Base-by-base conservation (phyloP, 2,329 filamentous ascomycete genomes). In the Nigrospora sphaerica region DNA sequence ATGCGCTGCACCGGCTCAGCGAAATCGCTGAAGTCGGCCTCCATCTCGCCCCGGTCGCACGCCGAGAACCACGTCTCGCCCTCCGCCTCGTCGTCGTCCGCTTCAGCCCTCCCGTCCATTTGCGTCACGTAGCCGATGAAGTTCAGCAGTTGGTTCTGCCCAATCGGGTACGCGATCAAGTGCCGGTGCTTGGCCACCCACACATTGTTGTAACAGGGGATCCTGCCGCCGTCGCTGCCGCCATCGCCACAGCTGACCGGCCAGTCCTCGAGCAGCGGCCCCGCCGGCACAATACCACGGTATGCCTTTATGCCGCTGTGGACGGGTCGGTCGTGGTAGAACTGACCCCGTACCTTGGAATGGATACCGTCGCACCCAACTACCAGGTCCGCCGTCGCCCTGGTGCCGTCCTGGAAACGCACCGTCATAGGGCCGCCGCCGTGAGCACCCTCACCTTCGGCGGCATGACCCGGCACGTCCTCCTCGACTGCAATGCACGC, bases 131-230 rank as follows among this genome's bases (percentile, higher is more conserved):
- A 67, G 1, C 58, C 64, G 3, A 68, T 64, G 36, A 67, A 56
- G 47, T 66, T 67, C 18, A 69, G 50, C n/a, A 51, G 50, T 46
- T 58, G 55, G 53, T 66, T 64, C 6, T 53, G 42, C 12, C 51
- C 52, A 43, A 70, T 68, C 4, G 67, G 63, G 46, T 64, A 68
- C 14, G 56, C 51, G 9, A 70, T 56, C 32, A 69, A 59, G 54
- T 70, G 67, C 46, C 57, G 56, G 45, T 59, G 57, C 33, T 59
- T 62, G 1, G 57, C 63, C 6, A 63, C 49, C 63, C 63, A 68
- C 28, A 58, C 51, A 23, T 43, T 52, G 10, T 56, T 46, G 42
- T 60, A 57, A 18, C 57, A 53, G 19, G 19, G 19, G 19, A 23
- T 23, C 19, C 4, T 23, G 19, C 19, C 19, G 19, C 19, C 19